Evolutionary conservation across 345 rosid species (phyloP), one percentile per base, ranked within the genome.

Genomic region (Eutrema japonicum): DNA sequence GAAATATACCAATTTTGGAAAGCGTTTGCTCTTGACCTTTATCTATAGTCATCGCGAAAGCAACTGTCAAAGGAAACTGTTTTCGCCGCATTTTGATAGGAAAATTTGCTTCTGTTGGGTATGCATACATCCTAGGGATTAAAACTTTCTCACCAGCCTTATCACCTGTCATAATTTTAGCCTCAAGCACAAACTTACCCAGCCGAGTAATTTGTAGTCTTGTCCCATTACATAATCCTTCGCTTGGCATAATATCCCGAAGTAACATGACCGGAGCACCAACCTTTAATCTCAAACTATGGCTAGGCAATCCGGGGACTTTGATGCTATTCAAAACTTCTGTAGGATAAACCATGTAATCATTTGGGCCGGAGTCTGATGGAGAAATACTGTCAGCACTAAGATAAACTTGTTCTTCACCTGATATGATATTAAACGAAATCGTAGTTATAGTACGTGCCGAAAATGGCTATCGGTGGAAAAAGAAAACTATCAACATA

Each of bases 181-280:
- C 75, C 41, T 51, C 33, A 14, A 71, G 30, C 13, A 30, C 4
- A 16, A 7, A 3, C 0, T 0, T 8, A 49, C 12, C 13, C 14
- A 59, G 12, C 5, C 50, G 42, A 48, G 59, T 60, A 29, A 71
- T 71, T 3, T 14, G 40, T 14, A 71, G 75, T 49, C 67, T 60
- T 14, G 59, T 14, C 13, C 67, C 67, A 3, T 29, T 29, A 11
- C 49, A 4, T 14, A 49, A 30, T 3, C 67, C 74, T 1, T 0
- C 5, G 22, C 10, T 16, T 10, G 13, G 53, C 3, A 8, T 0
- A 11, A 70, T 9, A 22, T 71, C 75, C 30, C 1, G 10, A 4
- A 60, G 59, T 30, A 71, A 38, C 67, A 40, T 71, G 58, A 71
- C 75, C 6, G 58, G 58, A 27, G 16, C 58, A 38, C 67, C 75